A percentile compares a stretch with the other conserved stretches of the same genome.
These are phyloP conservation scores for Quercus rubra DNA, from an alignment of 306 rosid species.

Conservation along the genomic window DNA sequence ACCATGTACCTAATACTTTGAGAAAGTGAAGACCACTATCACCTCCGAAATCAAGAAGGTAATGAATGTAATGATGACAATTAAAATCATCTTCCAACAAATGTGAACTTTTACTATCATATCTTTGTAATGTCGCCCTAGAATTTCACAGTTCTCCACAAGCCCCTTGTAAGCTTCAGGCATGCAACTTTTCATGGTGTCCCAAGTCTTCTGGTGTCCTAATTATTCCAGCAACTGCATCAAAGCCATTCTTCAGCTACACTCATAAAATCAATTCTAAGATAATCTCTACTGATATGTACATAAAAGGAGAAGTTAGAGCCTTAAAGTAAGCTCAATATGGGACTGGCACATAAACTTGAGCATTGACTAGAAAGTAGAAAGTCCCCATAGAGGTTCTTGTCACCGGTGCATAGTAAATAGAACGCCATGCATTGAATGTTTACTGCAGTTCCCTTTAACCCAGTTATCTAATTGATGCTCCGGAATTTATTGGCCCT, in stretches of 20 bases:
- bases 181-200: conserved; percentile 75
- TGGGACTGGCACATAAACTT: conserved; percentile 48
- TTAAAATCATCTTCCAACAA: background rate
- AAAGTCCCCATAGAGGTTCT: conserved; percentile 90
- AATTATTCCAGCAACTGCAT: conserved; percentile 86
- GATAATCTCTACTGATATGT: background rate
- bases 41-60: too few species aligned
- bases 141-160: conserved; percentile 79
- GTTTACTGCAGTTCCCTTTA: conserved; percentile 93
- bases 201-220: conserved; percentile 86
- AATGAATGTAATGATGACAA: background rate
- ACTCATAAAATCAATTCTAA: background rate
- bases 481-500: conserved; percentile 82
- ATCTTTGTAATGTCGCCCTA: conserved; percentile 89
- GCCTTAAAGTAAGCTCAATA: conserved; percentile 12
- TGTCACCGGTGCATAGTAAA: conserved; percentile 98
- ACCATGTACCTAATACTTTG: too few species aligned
- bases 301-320: background rate
- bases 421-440: conserved; percentile 88
- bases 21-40: too few species aligned
- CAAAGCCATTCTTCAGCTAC: conserved; percentile 28
- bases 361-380: conserved; percentile 67
- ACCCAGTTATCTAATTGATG: conserved; percentile 82
- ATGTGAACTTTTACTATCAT: conserved; percentile 65
- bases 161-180: conserved; percentile 92